Evolutionary conservation across 352 stramenopile genomes (phyloP), one percentile per base, ranked within the genome.

Genomic region (Elongisporangium undulatum): DNA sequence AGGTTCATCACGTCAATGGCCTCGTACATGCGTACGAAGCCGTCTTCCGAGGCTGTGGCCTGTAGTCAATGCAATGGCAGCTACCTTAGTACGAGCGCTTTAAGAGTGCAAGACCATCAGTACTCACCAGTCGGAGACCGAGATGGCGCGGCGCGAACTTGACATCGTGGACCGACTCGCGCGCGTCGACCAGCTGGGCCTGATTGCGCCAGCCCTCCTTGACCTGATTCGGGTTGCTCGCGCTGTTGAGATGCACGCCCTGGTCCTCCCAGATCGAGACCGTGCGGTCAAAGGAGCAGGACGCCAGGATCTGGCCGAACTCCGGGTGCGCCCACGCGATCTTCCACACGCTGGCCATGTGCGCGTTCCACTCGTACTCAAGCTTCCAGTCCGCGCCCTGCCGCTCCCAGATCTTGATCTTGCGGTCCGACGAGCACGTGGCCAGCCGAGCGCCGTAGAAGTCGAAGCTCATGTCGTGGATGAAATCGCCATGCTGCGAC

Each of bases 261-360:
- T 93, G 78, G 73, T 98, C 96, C 69, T 99, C 94, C 95, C 95
- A 98, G 49, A 99, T 91, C 24, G 90, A 95, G 17, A 97, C 92
- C 20, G 94, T 96, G 60, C 96, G 84, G 72, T 98, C 92, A 51
- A 96, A 95, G 48, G 91, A 89, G 71, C 90, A 98, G 7, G 92
- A 98, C 53, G 95, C 96, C 49, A 99, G 59, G 62, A 98, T 90
- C 78, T 98, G 90, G 53, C 96, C 95, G 72, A 98, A 99, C 77
- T 98, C 94, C 0, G 96, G 94, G 67, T 99, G 94, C 0, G 90
- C 92, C 95, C 95, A 99, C 53, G 82, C 87, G 50, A 99, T 71
- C 65, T 96, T 96, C 77, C 87, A 97, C 8, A 99, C 93, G 23
- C 89, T 90, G 10, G 89, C 93, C 64, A 96, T 85, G 55, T 95